Conservation (phyloP, 2,329 filamentous ascomycete species). For the Alternaria sp. region DNA sequence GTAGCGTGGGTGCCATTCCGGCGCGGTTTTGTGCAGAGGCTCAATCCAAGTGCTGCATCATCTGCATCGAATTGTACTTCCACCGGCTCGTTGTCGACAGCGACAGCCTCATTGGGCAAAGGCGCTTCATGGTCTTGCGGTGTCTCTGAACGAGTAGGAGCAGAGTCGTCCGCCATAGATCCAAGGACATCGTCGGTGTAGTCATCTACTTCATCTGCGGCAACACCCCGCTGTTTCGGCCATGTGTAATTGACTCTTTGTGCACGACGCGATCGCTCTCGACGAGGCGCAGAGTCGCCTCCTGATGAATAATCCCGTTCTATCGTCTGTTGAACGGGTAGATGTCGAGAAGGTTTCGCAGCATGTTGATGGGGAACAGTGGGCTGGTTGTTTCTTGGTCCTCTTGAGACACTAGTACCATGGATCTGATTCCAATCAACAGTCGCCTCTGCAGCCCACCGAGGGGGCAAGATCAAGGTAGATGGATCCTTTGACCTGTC, state of each 20-base stretch:
- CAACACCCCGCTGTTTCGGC: conserved; percentile 24
- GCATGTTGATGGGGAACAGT: not conserved
- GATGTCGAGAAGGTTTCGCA: not conserved
- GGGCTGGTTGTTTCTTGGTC: not conserved
- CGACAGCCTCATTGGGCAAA: conserved; percentile 19
- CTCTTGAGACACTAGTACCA: conserved; percentile 8
- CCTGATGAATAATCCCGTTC: conserved; percentile 32
- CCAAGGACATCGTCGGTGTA: conserved; percentile 11
- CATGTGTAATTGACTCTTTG: conserved; percentile 40
- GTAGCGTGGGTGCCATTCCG: not conserved
- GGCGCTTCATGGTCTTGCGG: conserved; percentile 20
- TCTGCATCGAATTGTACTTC: conserved; percentile 27
- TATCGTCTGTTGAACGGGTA: conserved; percentile 3
- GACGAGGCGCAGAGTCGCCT: conserved; percentile 22
- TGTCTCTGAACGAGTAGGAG: conserved; percentile 18
- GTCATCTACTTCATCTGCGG: not conserved
- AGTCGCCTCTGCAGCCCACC: conserved; percentile 35
- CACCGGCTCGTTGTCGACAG: conserved; percentile 28
- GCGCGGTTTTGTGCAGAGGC: not conserved
- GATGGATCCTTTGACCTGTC: conserved; percentile 35
- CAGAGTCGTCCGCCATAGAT: not conserved
- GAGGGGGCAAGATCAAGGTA: conserved; percentile 30
- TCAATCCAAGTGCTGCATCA: conserved; percentile 32
- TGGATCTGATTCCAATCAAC: conserved; percentile 35
- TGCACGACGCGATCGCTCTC: conserved; percentile 32